Conservation (phyloP, 2,329 filamentous ascomycete species). For the Colletotrichum lentis region DNA sequence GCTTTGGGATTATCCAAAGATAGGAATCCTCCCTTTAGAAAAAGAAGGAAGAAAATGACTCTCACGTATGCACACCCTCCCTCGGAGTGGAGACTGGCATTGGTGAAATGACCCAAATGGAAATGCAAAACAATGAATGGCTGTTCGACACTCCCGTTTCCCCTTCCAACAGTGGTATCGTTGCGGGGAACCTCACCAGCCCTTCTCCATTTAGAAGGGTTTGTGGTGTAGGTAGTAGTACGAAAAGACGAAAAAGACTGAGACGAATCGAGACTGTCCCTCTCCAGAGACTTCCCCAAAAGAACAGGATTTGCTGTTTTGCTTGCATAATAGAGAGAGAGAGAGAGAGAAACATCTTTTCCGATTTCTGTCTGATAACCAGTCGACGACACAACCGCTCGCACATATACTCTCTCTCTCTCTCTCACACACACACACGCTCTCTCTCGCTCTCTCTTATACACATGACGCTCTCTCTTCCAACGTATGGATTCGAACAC, state of each 20-base stretch:
- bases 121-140: constrained; percentile 1
- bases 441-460: not conserved
- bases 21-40: not conserved
- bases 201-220: not conserved
- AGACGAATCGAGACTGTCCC: not conserved
- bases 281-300: not conserved
- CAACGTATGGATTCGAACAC: not conserved
- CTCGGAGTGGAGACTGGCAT: not conserved
- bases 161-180: constrained; percentile 28
- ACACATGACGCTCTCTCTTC: not conserved
- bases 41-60: not conserved
- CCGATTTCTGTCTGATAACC: not conserved
- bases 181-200: constrained; percentile 3
- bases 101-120: not conserved
- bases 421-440: no score
- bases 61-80: not conserved
- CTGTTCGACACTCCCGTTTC: not conserved
- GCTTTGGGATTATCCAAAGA: constrained; percentile 32
- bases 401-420: no score
- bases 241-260: not conserved
- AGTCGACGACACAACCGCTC: not conserved
- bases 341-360: no score
- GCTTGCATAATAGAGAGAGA: constrained; percentile 3
- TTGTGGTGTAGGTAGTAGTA: no score
- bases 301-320: not conserved